Conservation (phyloP, 2,329 filamentous ascomycete species). For the Aotearoamyces nothofagi region DNA sequence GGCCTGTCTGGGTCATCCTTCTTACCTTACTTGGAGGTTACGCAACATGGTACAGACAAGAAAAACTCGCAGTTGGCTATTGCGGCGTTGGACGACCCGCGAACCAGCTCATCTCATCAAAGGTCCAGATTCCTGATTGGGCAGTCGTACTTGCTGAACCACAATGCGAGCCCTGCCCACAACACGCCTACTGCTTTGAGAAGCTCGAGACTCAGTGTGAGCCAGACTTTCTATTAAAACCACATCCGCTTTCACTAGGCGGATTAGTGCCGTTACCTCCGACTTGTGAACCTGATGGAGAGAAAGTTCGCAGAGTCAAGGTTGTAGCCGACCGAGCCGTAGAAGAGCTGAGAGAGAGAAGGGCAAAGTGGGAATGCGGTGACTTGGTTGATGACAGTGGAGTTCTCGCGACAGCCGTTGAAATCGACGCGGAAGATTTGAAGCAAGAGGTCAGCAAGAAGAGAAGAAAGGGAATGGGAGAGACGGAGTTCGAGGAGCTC, state of each 20-base stretch:
- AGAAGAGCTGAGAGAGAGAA: constrained; percentile 70
- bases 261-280: constrained; percentile 75
- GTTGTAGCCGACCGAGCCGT: constrained; percentile 78
- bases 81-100: constrained; percentile 67
- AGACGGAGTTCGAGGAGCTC: constrained; percentile 83
- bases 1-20: constrained; percentile 57
- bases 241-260: constrained; percentile 69
- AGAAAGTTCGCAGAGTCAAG: constrained; percentile 77
- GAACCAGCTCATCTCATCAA: constrained; percentile 27
- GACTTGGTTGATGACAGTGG: constrained; percentile 49
- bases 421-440: constrained; percentile 53
- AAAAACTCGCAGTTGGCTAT: constrained; percentile 93
- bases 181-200: constrained; percentile 76
- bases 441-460: constrained; percentile 64
- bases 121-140: constrained; percentile 55
- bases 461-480: constrained; percentile 68
- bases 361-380: constrained; percentile 84
- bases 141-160: constrained; percentile 56
- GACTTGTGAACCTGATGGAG: constrained; percentile 87
- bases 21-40: constrained; percentile 57
- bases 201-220: constrained; percentile 71
- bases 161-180: constrained; percentile 77
- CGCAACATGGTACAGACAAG: constrained; percentile 74
- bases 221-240: constrained; percentile 69
- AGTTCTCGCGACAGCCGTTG: constrained; percentile 38